Evolutionary conservation across 1,284 basidiomycete genomes (phyloP).

Genomic region (Leccinum subspadiceum): DNA sequence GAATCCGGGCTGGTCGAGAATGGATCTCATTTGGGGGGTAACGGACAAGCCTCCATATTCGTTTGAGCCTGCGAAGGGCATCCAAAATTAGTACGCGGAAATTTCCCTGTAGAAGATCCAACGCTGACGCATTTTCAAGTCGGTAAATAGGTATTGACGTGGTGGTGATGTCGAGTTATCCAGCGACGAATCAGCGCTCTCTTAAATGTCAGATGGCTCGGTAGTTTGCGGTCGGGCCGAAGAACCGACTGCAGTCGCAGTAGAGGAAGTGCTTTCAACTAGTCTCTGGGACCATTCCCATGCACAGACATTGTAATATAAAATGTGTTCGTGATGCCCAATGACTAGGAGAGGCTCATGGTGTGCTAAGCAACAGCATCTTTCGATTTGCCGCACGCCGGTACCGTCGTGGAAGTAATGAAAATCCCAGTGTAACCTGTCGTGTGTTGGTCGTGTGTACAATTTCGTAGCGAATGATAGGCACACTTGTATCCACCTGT

Average conservation of each 20-base stretch:
- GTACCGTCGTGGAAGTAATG: neutral
- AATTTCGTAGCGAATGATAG: neutral
- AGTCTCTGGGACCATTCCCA: neutral
- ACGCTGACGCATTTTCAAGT: constrained; percentile 16
- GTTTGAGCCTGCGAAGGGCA: constrained; percentile 6
- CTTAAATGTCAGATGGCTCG: neutral
- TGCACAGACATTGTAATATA: neutral
- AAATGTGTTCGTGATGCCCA: neutral
- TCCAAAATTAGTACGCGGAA: constrained; percentile 2
- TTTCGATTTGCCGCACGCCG: neutral
- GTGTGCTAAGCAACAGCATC: neutral
- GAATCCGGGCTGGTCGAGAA: constrained; percentile 39
- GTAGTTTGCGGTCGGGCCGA: neutral
- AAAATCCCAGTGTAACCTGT: neutral
- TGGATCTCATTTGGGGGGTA: constrained; percentile 37
- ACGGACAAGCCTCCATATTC: constrained; percentile 35
- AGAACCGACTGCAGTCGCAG: neutral
- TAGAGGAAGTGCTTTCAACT: neutral
- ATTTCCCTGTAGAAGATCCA: neutral
- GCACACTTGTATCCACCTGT: neutral
- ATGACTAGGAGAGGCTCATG: too few relatives aligned
- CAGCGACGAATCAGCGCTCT: neutral
- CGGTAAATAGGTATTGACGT: neutral
- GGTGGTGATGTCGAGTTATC: neutral
- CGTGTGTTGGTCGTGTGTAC: neutral